These are phyloP conservation scores for Artomyces pyxidatus DNA, from an alignment of 768 basidiomycete species.

Conservation along the genomic window DNA sequence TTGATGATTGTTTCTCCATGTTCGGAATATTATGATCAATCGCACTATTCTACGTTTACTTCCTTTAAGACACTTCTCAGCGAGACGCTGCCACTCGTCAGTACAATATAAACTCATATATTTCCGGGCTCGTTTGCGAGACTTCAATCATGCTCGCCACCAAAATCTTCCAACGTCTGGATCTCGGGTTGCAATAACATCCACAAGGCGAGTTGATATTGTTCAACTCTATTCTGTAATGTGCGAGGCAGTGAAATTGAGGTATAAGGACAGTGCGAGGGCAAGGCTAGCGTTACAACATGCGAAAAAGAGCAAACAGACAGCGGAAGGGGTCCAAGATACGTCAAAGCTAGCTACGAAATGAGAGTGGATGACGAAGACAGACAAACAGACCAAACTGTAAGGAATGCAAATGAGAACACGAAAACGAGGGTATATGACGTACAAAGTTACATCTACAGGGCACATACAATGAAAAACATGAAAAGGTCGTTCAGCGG, in stretches of 20 bases:
- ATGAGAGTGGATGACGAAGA: conserved; percentile 4
- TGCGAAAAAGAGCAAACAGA: neutral
- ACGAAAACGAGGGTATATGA: conserved; percentile 10
- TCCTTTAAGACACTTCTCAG: too few species aligned
- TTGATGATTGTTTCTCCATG: neutral
- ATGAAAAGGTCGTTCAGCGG: conserved; percentile 19
- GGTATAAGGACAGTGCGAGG: neutral
- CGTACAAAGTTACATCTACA: conserved; percentile 5
- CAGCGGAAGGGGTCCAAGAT: neutral
- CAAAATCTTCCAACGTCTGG: too few species aligned
- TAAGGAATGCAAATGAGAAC: neutral
- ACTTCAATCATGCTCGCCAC: too few species aligned
- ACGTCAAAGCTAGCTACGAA: neutral
- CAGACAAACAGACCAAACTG: neutral
- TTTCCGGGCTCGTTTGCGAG: too few species aligned
- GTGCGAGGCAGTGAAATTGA: neutral
- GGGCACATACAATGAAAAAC: neutral
- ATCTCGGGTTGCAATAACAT: too few species aligned
- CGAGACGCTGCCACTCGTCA: neutral
- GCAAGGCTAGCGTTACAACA: neutral
- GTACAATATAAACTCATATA: neutral
- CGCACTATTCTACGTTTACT: too few species aligned
- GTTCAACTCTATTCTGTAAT: neutral
- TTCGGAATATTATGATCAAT: neutral
- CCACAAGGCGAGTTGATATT: neutral